Percentiles rank a stretch among this genome's conserved stretches.
These are phyloP conservation scores for Fagopyrum homotropicum DNA, from an alignment of 148 eudicot genomes.

Conservation along the genomic window DNA sequence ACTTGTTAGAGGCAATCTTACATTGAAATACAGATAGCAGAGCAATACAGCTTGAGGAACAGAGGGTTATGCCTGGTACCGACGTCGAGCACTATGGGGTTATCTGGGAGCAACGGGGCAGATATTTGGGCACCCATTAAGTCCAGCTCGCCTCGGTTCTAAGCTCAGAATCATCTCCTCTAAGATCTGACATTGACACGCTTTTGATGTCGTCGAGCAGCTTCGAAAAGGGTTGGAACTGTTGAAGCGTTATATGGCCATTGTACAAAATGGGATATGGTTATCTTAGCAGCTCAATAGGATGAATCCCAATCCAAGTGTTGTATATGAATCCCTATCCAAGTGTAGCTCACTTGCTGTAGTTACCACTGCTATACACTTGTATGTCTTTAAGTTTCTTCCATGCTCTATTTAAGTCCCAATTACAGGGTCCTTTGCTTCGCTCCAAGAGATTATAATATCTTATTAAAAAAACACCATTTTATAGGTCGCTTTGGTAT, in stretches of 20 bases:
- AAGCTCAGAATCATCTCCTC: constrained; percentile 4
- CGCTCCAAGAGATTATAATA: no score
- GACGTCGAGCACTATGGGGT: constrained; percentile 46
- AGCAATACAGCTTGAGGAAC: constrained; percentile 48
- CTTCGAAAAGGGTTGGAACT: neutral
- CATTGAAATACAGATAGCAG: constrained; percentile 28
- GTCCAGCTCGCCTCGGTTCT: constrained; percentile 28
- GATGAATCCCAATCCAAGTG: neutral
- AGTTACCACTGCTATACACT: no score
- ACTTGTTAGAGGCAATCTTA: neutral
- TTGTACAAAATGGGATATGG: constrained; percentile 1
- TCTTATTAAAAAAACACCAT: no score
- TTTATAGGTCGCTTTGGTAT: no score
- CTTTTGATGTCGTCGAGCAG: neutral
- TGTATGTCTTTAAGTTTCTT: no score
- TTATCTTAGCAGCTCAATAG: neutral
- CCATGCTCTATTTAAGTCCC: no score
- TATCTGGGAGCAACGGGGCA: constrained; percentile 82
- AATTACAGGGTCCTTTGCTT: no score
- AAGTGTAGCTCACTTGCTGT: neutral
- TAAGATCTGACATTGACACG: neutral
- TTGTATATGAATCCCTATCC: neutral
- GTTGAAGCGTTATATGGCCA: neutral
- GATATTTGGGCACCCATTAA: constrained; percentile 38
- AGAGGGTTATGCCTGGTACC: constrained; percentile 88